A percentile compares a stretch with the other conserved stretches of the same genome.
These are phyloP conservation scores for Tausonia pullulans DNA, from an alignment of 1,284 basidiomycete genomes.

Conservation along the genomic window DNA sequence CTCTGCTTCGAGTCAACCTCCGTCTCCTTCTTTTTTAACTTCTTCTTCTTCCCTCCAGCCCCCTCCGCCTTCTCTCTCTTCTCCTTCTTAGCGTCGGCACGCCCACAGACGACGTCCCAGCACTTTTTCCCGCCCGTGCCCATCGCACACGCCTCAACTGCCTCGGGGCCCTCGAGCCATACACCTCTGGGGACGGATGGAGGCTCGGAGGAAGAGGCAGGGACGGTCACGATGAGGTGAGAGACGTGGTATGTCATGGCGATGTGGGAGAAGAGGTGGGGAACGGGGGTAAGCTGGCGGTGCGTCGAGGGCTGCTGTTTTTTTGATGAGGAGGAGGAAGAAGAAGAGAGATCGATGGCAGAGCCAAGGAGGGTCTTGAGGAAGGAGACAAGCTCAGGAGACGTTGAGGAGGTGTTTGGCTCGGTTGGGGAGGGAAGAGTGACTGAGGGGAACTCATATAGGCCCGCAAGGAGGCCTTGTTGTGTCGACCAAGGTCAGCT, in stretches of 20 bases:
- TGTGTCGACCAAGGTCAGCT: constrained; percentile 16
- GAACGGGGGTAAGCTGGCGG: constrained; percentile 37
- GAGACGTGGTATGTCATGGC: constrained; percentile 70
- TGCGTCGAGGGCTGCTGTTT: background rate
- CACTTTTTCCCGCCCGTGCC: constrained; percentile 36
- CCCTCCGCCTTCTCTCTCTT: background rate
- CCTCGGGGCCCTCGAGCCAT: constrained; percentile 25
- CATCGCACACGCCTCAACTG: constrained; percentile 28
- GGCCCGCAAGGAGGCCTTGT: constrained; percentile 72
- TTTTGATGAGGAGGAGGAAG: background rate
- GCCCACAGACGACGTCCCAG: constrained; percentile 30
- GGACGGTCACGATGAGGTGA: constrained; percentile 21
- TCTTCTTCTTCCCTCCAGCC: constrained; percentile 13
- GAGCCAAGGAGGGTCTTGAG: constrained; percentile 1
- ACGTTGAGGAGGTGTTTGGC: too few species aligned
- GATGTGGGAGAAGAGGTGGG: constrained; percentile 84
- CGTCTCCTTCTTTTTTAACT: constrained; percentile 12
- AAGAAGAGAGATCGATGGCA: background rate
- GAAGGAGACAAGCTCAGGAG: background rate
- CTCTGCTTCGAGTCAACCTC: background rate
- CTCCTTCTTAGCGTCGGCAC: constrained; percentile 20
- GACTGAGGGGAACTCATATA: constrained; percentile 40
- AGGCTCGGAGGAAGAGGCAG: background rate
- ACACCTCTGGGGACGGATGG: constrained; percentile 4
- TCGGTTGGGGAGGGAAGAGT: constrained; percentile 18